Percentiles rank a stretch among this genome's conserved stretches.
These are phyloP conservation scores for Melampsora americana DNA, from an alignment of 1,284 basidiomycete genomes.

Conservation along the genomic window DNA sequence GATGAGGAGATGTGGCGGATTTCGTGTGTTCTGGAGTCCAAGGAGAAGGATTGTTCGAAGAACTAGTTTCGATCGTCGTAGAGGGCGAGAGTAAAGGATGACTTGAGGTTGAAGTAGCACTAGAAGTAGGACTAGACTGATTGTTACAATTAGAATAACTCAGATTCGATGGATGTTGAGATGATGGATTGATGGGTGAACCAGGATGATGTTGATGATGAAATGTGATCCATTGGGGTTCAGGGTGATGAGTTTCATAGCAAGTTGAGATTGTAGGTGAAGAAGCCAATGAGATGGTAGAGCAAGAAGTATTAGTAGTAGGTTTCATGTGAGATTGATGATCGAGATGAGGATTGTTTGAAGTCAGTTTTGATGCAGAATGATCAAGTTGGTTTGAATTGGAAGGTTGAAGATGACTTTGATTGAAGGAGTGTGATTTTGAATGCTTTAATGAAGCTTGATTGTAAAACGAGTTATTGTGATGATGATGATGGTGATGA, in stretches of 20 bases:
- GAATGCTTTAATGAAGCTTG: not conserved
- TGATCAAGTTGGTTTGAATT: not conserved
- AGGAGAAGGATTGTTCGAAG: not conserved
- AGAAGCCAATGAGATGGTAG: not conserved
- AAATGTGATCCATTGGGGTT: not conserved
- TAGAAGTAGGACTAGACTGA: not conserved
- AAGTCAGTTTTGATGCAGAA: not conserved
- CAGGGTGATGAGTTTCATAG: not conserved
- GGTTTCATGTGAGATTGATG: not conserved
- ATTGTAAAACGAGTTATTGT: not conserved
- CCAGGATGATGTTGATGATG: not conserved
- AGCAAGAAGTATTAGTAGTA: not conserved
- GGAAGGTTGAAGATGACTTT: not conserved
- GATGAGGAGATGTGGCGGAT: not conserved
- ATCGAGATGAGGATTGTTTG: not conserved
- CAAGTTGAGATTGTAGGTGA: not conserved
- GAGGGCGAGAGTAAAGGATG: slow-evolving; percentile 2
- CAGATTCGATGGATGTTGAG: not conserved
- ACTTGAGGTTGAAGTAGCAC: not conserved
- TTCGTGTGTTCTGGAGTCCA: not conserved
- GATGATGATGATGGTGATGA: slow-evolving; percentile 5
- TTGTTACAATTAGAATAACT: not conserved
- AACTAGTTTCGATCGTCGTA: not conserved
- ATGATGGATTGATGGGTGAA: not conserved
- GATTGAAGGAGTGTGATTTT: not conserved